Base-by-base conservation (phyloP, 1,139 yeast genomes). In the Ogataea hybrid region DNA sequence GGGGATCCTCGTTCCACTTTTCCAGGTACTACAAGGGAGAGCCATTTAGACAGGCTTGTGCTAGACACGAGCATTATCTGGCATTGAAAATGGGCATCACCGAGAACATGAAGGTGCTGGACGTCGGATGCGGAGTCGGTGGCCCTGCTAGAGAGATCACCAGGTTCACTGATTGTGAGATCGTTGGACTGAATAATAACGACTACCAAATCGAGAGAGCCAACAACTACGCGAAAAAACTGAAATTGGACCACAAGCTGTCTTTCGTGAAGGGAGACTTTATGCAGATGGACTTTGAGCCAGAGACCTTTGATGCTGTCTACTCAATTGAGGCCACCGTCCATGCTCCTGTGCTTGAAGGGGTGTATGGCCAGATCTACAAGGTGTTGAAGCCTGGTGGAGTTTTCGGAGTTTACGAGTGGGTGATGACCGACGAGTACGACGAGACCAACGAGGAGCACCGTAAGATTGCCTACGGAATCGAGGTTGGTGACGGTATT, bases 1-100 rank as follows among this genome's bases (percentile, higher is more conserved):
- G 98, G 98, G 98, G 98, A 50, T 78, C 96, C 18, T 87, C 96
- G n/a, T 92, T 92, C 87, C 98, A 92, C 68, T 92, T 92, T 65
- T 87, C 96, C 34, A 80, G 96, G 58, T 92, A 84, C 72, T 90
- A 87, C 74, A 76, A 74, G 62, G 97, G 97, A 49, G 98, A 92
- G 70, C 82, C 95, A 29, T 92, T 92, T 71, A 73, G 80, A 61
- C 97, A 92, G 68, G 96, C 97, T 34, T 81, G 88, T 55, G 97
- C 97, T 38, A 81, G 98, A 72, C 98, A 92, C 68, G 98, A 92
- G 71, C 98, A 92, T 69, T 92, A 78, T 68, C 73, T 92, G 58
- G 98, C 98, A 29, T 72, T 75, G 66, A 84, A 85, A 71, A 90
- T 90, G 79, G 84, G 84, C 49, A 70, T 92, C 58, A 65, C 73